Conservation (phyloP, 1,284 basidiomycete species). For the Ceratobasidium sp. region DNA sequence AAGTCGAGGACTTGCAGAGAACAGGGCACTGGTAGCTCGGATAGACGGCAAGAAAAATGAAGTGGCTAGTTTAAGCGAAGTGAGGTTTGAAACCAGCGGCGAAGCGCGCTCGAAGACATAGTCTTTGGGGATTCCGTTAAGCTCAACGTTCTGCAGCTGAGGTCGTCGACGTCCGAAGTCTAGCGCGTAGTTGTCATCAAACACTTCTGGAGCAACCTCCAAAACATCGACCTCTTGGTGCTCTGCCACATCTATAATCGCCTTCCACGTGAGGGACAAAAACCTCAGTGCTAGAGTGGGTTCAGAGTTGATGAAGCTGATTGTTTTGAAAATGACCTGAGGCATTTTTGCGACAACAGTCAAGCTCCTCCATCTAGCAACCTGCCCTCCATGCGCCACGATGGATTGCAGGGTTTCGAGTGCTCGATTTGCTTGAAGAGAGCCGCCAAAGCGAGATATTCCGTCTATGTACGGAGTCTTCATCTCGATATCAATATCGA, state of each 20-base stretch:
- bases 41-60: neutral
- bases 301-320: neutral
- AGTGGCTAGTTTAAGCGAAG: neutral
- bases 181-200: neutral
- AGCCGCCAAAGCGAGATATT: neutral
- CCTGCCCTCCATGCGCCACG: neutral
- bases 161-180: neutral
- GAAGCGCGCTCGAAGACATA: neutral
- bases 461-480: neutral
- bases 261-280: neutral
- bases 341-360: neutral
- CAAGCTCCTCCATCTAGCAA: neutral
- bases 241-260: too few relatives aligned
- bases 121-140: neutral
- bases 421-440: neutral
- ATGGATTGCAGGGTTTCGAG: neutral
- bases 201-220: neutral
- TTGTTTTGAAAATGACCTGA: neutral
- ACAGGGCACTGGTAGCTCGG: neutral
- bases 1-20: neutral
- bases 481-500: conserved; percentile 5
- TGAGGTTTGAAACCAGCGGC: conserved; percentile 4
- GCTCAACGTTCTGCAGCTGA: neutral
- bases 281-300: neutral
- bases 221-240: neutral